These are phyloP conservation scores for Citrus mangshanensis DNA, from an alignment of 345 rosid genomes.

Conservation along the genomic window DNA sequence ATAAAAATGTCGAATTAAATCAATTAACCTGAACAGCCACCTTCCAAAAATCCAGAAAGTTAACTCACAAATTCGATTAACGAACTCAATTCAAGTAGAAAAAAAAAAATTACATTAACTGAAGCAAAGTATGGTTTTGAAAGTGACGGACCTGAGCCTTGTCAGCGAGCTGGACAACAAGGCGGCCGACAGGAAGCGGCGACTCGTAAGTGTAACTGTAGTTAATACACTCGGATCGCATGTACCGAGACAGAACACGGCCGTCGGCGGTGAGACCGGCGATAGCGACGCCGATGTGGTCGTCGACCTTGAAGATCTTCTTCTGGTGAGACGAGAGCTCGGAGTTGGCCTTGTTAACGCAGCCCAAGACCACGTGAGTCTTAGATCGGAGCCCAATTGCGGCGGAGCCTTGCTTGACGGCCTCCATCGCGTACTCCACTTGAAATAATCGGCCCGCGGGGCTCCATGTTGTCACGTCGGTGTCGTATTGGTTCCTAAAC, in stretches of 20 bases:
- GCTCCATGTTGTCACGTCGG: constrained; percentile 99
- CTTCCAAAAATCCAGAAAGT: neutral
- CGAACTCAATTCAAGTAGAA: neutral
- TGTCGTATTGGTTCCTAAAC: constrained; percentile 99
- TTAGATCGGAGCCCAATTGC: constrained; percentile 99
- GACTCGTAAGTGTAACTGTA: constrained; percentile 85
- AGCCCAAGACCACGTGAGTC: constrained; percentile 84
- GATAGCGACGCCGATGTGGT: constrained; percentile 95
- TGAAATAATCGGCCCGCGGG: constrained; percentile 94
- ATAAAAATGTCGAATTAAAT: neutral
- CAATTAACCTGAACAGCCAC: neutral
- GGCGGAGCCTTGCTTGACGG: constrained; percentile 98
- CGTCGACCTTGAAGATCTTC: constrained; percentile 98
- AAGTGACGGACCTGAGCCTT: constrained; percentile 78
- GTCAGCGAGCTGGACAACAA: constrained; percentile 94
- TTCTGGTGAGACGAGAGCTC: constrained; percentile 97
- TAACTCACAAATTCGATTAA: neutral
- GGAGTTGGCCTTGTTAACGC: constrained; percentile 88
- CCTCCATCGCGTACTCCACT: constrained; percentile 99
- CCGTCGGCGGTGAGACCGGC: constrained; percentile 99
- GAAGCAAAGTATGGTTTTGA: neutral
- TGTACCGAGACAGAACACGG: constrained; percentile 89
- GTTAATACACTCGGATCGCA: constrained; percentile 94
- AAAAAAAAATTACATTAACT: neutral
- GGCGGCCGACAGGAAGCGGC: constrained; percentile 95